Base-by-base conservation (phyloP, 2,329 filamentous ascomycete species). In the Thielaviopsis musarum region DNA sequence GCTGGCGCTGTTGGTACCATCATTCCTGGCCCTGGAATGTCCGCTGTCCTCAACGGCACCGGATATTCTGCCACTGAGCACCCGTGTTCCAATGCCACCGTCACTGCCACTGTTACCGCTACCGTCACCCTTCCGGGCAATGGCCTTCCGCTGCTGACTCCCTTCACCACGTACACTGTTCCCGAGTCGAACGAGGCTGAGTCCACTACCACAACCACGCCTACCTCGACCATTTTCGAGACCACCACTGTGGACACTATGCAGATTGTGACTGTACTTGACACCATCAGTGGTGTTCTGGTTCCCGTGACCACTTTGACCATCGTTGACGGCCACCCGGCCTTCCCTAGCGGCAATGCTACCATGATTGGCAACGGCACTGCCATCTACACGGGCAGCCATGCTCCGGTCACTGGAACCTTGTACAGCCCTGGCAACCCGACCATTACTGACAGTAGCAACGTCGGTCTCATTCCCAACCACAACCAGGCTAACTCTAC, bases 31-130 rank as follows among this genome's bases (percentile, higher is more conserved):
- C 45, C 17, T 21, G 45, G n/a, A 49, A 49, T 49, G 45, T 49
- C 45, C 6, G 45, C 45, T 10, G n/a, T 49, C 45, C n/a, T 49
- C 17, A 49, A 17, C 3, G 45, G 45, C 5, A 49, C 45, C 21
- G 45, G 45, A 49, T 3, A 19, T n/a, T n/a, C 45, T n/a, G 45
- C 17, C 19, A 24, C 22, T 22, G 52, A 59, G 45, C n/a, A 17
- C 26, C 24, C 26, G 9, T 28, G 15, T 15, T 59, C 51, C 10
- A 59, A 52, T 15, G 51, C 38, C 28, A 45, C 55, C 2, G 48
- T 59, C 5, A 62, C 60, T 21, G 38, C 59, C 6, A 62, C 60
- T 4, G 59, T 59, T 28, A 65, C 64, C 21, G 26, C 58, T 34
- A 64, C 62, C 15, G 34, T 62, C 28, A 63, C 49, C 0, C 17